Conservation (phyloP, 2,329 filamentous ascomycete species). For the Phaeosphaeria sp. region DNA sequence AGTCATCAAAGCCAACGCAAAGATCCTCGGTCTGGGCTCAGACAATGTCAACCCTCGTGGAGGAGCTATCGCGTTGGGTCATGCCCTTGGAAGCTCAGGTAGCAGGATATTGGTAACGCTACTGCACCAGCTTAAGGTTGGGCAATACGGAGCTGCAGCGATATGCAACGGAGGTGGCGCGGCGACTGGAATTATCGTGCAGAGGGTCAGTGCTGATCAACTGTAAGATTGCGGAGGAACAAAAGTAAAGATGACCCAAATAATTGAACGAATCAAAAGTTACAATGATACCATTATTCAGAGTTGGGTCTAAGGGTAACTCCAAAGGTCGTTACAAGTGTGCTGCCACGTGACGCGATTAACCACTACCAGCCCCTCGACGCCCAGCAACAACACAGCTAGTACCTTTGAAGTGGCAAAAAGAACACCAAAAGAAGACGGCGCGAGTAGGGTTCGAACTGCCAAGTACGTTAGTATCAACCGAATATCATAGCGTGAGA, state of each 20-base stretch:
- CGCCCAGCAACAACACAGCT: not conserved
- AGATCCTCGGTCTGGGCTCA: conserved; percentile 82
- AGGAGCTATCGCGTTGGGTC: conserved; percentile 89
- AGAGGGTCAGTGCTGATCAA: conserved; percentile 63
- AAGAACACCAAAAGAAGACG: conserved; percentile 14
- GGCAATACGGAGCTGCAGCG: conserved; percentile 92
- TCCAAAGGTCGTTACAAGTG: not conserved
- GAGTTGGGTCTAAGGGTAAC: no score
- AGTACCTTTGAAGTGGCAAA: not conserved
- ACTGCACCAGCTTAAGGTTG: conserved; percentile 87
- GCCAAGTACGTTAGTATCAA: not conserved
- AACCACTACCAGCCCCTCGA: not conserved
- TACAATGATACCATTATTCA: not conserved
- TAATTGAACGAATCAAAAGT: not conserved
- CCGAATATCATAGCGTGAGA: no score
- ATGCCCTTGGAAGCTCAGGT: conserved; percentile 91
- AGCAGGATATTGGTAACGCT: conserved; percentile 89
- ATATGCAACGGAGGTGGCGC: conserved; percentile 98
- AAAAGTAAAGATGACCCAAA: conserved; percentile 6
- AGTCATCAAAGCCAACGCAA: conserved; percentile 92
- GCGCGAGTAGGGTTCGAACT: conserved; percentile 42
- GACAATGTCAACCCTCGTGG: conserved; percentile 87
- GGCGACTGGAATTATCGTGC: conserved; percentile 88
- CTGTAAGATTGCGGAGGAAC: conserved; percentile 19
- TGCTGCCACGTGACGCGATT: not conserved